phyloP scores from a whole-genome alignment of 2,329 filamentous ascomycete species.

The Biscogniauxia mediterranea region DNA sequence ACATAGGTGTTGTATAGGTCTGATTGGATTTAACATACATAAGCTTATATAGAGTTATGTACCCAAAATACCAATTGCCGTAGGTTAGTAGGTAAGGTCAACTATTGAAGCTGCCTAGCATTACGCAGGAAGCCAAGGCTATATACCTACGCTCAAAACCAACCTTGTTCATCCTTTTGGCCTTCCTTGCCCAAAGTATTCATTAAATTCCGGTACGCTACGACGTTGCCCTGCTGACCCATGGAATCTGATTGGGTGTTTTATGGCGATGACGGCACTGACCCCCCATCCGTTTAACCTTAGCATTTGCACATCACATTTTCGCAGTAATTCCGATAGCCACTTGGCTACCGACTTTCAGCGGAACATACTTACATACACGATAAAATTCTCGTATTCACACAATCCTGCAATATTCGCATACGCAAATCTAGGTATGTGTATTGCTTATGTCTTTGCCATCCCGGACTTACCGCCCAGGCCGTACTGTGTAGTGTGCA shows the following conservation, averaged over 20 bases:
- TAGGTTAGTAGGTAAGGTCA: no score
- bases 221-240: neutral
- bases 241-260: neutral
- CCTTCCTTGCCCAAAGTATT: no score
- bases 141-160: no score
- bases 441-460: neutral
- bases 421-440: neutral
- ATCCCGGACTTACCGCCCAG: neutral
- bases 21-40: no score
- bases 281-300: neutral
- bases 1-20: no score
- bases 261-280: neutral
- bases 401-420: neutral
- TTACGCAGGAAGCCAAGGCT: no score
- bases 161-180: no score
- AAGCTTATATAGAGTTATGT: no score
- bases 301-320: constrained; percentile 16
- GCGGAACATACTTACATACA: neutral
- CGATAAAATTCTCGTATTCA: neutral
- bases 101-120: no score
- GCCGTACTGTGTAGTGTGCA: no score
- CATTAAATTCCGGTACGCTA: neutral
- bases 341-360: constrained; percentile 1
- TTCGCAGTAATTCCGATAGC: constrained; percentile 15
- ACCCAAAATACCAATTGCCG: no score